These are phyloP conservation scores for Cladosporium sp. DNA, from an alignment of 2,329 filamentous ascomycete genomes.

Conservation along the genomic window DNA sequence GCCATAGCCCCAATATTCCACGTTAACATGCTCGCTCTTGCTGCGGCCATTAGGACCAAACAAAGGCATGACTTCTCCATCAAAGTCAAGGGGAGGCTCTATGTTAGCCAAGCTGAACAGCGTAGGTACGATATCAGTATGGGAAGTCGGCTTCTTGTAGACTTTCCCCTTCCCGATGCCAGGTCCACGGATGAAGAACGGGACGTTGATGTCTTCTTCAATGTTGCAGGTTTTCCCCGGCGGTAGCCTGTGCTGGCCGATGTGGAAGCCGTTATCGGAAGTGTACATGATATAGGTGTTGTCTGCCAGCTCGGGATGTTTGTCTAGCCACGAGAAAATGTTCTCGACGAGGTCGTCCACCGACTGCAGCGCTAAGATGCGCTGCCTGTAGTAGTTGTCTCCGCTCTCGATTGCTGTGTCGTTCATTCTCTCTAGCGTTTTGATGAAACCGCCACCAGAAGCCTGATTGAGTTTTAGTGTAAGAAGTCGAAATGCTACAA, in stretches of 20 bases:
- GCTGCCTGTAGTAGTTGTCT: not conserved
- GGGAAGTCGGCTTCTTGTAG: slow-evolving; percentile 37
- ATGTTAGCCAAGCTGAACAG: not conserved
- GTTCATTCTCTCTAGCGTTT: not conserved
- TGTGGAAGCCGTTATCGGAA: slow-evolving; percentile 22
- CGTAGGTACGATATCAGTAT: slow-evolving; percentile 37
- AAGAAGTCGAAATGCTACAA: not conserved
- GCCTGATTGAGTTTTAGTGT: not conserved
- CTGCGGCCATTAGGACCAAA: not conserved
- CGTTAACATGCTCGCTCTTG: not conserved
- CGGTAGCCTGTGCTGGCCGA: not conserved
- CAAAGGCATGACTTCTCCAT: not conserved
- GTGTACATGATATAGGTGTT: not conserved
- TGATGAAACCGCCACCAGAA: not conserved
- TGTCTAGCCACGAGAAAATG: not conserved
- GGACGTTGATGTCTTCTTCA: slow-evolving; percentile 42
- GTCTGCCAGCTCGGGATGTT: not conserved
- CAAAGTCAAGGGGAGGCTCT: not conserved
- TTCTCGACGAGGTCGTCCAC: not conserved
- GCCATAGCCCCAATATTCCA: not conserved
- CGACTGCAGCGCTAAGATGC: not conserved
- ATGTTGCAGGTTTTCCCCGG: slow-evolving; percentile 25
- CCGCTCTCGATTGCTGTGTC: not conserved
- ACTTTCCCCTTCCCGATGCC: slow-evolving; percentile 32
- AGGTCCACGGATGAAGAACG: slow-evolving; percentile 41